A percentile compares a stretch with the other conserved stretches of the same genome.
phyloP scores from a whole-genome alignment of 192 early-diverging fungal species.

The Mortierella hygrophila region DNA sequence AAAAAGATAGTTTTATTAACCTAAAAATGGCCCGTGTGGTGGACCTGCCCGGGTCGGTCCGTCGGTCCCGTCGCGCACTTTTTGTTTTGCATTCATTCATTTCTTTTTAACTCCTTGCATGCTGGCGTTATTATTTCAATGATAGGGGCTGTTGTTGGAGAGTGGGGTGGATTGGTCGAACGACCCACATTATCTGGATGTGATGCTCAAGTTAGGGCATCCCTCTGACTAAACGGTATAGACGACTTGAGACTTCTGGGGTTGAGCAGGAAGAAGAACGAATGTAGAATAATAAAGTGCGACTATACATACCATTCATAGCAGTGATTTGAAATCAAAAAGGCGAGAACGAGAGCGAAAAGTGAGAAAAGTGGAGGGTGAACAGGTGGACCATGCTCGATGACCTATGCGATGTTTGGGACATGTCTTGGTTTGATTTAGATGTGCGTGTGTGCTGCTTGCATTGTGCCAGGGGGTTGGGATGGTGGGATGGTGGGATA shows the following conservation, averaged over 20 bases:
- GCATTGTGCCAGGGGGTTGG: too few relatives aligned
- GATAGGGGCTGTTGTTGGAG: conserved; percentile 60
- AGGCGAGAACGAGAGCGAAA: not conserved
- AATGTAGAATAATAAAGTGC: not conserved
- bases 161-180: conserved; percentile 60
- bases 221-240: not conserved
- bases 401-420: not conserved
- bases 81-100: not conserved
- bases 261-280: too few relatives aligned
- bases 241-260: not conserved
- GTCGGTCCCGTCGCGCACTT: not conserved
- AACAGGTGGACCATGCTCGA: not conserved
- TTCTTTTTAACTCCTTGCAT: not conserved
- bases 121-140: not conserved
- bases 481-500: not conserved
- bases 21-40: not conserved
- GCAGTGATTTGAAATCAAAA: not conserved
- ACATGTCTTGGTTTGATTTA: not conserved
- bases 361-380: not conserved
- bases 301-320: not conserved
- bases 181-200: conserved; percentile 51
- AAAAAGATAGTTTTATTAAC: not conserved
- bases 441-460: not conserved
- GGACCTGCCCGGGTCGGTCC: not conserved
- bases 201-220: conserved; percentile 44